phyloP scores from a whole-genome alignment of 768 basidiomycete species.

The Lepiota brunneoincarnata region DNA sequence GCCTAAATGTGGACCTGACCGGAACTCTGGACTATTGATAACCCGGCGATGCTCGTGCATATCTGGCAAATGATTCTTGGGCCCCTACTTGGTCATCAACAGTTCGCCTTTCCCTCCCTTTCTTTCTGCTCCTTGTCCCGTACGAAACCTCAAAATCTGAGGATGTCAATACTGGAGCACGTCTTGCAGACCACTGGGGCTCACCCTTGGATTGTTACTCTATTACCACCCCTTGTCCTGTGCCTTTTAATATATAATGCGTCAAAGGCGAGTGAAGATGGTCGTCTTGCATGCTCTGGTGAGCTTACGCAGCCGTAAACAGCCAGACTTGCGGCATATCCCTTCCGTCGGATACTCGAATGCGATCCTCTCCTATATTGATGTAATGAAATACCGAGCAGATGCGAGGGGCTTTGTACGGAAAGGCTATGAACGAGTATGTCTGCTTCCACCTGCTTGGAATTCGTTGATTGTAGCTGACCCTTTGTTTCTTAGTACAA shows the following conservation, averaged over 20 bases:
- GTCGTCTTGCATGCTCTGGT: not conserved
- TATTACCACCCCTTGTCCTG: not conserved
- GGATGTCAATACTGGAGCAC: not conserved
- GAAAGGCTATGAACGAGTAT: conserved; percentile 31
- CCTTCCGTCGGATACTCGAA: conserved; percentile 34
- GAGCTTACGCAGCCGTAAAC: not conserved
- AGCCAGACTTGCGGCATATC: conserved; percentile 20
- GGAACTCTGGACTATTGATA: no score
- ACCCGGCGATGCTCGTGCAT: no score
- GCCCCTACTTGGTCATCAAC: no score
- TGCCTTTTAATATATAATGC: not conserved
- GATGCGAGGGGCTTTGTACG: conserved; percentile 23
- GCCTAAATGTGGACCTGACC: no score
- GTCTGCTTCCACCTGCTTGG: not conserved
- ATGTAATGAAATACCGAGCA: conserved; percentile 23
- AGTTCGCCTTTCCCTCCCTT: no score
- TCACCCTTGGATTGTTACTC: not conserved
- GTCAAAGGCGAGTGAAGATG: not conserved
- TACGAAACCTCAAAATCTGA: no score
- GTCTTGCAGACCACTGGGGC: not conserved
- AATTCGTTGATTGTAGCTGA: no score
- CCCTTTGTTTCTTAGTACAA: conserved; percentile 17
- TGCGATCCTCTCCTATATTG: conserved; percentile 29
- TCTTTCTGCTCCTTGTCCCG: no score
- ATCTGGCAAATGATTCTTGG: no score